Evolutionary conservation across 805 yeast species (phyloP), one percentile per base, ranked within the genome.

Genomic region (Ogataea kodamae): DNA sequence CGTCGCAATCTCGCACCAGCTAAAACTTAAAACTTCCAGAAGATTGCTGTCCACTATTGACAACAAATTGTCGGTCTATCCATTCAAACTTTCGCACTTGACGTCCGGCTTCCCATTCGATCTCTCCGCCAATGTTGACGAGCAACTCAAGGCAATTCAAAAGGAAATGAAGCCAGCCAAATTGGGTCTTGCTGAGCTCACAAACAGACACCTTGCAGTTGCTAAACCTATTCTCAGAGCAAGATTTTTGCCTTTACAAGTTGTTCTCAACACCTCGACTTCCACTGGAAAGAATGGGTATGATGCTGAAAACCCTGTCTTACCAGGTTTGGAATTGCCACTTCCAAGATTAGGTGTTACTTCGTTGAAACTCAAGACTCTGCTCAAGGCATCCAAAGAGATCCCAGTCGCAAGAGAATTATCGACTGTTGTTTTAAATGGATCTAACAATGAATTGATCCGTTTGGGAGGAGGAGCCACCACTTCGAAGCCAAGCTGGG

Each of bases 11-110:
- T 67, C 72, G 25, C 85, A 89, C 57, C 80, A 75, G 39, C 72
- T 90, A 54, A 87, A 81, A 54, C 67, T 90, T 49, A 79, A 74
- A 55, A 69, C 85, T 15, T 71, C 95, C 7, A 76, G 95, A 59
- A 72, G 70, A 42, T 68, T 88, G 36, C 68, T 89, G 46, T 68
- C 76, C 20, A 73, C 73, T 40, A 74, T 86, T 46, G 96, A 88
- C 61, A 76, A 73, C 47, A 66, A 73, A 29, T 69, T 75, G 48
- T 84, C 96, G 17, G 97, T 92, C 20, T 90, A 76, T 61, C 97
- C 98, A 37, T 86, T 90, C 70, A 90, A 87, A 62, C 70, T 89
- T 47, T 70, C 87, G 22, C 81, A 85, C 61, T 64, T 85, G 28
- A 72, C 86, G 10, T 66, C 68, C 15, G 50, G 60, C 24, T 81